These are phyloP conservation scores for Macrophomina tecta DNA, from an alignment of 2,329 filamentous ascomycete genomes.

Conservation along the genomic window DNA sequence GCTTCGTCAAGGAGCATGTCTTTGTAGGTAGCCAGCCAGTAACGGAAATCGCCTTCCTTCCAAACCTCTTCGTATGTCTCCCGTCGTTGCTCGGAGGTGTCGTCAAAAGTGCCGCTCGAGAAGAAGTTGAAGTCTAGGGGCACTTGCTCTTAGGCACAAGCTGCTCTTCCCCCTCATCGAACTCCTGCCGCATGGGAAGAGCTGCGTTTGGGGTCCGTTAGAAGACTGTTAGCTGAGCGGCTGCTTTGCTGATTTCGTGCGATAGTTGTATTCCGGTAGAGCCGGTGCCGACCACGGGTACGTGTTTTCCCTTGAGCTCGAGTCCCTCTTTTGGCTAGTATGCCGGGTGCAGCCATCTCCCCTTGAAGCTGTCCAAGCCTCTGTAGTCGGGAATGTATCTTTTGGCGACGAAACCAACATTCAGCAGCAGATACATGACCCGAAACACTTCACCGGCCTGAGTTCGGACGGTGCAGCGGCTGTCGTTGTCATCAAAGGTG, in stretches of 20 bases:
- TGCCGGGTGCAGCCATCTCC: slow-evolving; percentile 40
- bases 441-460: slow-evolving; percentile 34
- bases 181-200: slow-evolving; percentile 33
- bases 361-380: slow-evolving; percentile 43
- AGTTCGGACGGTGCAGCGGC: slow-evolving; percentile 41
- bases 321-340: slow-evolving; percentile 29
- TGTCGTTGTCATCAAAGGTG: slow-evolving; percentile 39
- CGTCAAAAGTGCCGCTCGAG: slow-evolving; percentile 31
- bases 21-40: slow-evolving; percentile 37
- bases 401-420: slow-evolving; percentile 41
- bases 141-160: slow-evolving; percentile 36
- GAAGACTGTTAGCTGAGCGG: slow-evolving; percentile 33
- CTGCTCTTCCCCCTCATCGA: not conserved
- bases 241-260: slow-evolving; percentile 36
- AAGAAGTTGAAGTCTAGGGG: slow-evolving; percentile 36
- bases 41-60: slow-evolving; percentile 36
- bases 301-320: slow-evolving; percentile 26
- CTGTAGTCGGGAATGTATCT: slow-evolving; percentile 43
- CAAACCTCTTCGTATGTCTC: slow-evolving; percentile 29
- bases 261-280: slow-evolving; percentile 38
- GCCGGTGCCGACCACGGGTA: slow-evolving; percentile 39
- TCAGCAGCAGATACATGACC: slow-evolving; percentile 38
- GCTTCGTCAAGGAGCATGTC: slow-evolving; percentile 35
- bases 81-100: slow-evolving; percentile 28
- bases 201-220: slow-evolving; percentile 40